Base-by-base conservation (phyloP, 768 basidiomycete genomes). In the Agrocybe pediades region DNA sequence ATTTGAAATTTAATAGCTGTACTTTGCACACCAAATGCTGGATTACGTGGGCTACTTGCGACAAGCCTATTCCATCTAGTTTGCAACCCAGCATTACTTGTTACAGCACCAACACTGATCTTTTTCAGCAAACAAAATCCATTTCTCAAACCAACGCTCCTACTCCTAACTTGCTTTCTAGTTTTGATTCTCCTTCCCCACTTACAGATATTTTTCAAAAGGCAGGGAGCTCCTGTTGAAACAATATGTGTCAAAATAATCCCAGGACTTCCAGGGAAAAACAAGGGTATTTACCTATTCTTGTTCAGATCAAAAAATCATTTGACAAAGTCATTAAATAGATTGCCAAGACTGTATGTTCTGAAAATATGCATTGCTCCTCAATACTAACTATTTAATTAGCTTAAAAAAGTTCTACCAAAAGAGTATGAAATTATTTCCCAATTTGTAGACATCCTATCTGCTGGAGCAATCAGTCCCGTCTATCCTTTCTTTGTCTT, bases 401-500 rank as follows among this genome's bases (percentile, higher is more conserved):
- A 68, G 65, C 49, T 69, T 1, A 33, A 62, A 25, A 25, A 60
- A n/a, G 19, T 61, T 9, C 44, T 66, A 2, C 67, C 66, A 1
- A 55, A 62, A 1, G 62, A 63, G 2, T 63, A 54, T 26, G 44
- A 62, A 11, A 33, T 55, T 21, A 48, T 70, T 9, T 45, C 47
- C 3, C 60, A 62, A 4, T 65, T 44, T 29, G 54, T 53, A 1
- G 57, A 65, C 3, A 26, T 33, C 16, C 39, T 62, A 60, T 67
- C 67, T 4, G 40, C 51, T 15, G 56, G 60, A 9, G 57, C 47
- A 3, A 41, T 53, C 1, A 57, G 61, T 1, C 61, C 62, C 2
- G 55, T 52, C 0, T 58, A 63, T 41, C 68, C 67, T 1, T 71
- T 69, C 23, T 52, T 52, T 9, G 65, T 68, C 0, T 66, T 68